phyloP scores from a whole-genome alignment of 805 yeast species.

The Ogataea saltuana region DNA sequence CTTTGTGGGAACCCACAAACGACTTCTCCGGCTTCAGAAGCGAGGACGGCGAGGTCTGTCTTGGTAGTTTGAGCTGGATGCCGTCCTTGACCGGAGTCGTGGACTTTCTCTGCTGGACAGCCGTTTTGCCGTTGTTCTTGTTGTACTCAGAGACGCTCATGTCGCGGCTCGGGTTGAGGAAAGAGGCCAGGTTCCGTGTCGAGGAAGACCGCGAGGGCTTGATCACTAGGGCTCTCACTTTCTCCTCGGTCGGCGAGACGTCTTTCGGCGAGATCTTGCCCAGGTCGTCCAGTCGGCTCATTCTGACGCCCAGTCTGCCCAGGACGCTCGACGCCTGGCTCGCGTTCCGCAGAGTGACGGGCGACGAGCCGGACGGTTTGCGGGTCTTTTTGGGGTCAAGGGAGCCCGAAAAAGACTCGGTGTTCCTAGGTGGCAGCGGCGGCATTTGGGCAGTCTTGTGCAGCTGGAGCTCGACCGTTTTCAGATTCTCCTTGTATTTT shows the following conservation, averaged over 20 bases:
- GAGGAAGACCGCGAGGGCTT: conserved; percentile 30
- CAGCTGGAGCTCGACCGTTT: conserved; percentile 5
- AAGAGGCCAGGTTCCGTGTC: conserved; percentile 29
- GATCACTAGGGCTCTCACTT: conserved; percentile 5
- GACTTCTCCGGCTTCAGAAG: conserved; percentile 7
- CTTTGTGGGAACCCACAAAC: conserved; percentile 21
- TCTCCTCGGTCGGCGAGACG: conserved; percentile 1
- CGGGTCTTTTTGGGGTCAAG: conserved; percentile 27
- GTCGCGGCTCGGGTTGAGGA: conserved; percentile 18
- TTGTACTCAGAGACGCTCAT: conserved; percentile 26
- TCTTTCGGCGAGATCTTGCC: conserved; percentile 7
- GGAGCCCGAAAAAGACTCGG: conserved; percentile 7
- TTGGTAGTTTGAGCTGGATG: background rate
- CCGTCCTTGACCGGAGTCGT: background rate
- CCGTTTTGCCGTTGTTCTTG: background rate
- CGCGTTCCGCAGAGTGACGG: conserved; percentile 4
- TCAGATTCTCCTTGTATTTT: conserved; percentile 10
- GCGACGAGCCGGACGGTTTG: background rate
- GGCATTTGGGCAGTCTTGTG: background rate
- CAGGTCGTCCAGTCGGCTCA: conserved; percentile 28
- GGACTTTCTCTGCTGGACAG: background rate
- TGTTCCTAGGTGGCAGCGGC: conserved; percentile 1
- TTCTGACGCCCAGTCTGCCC: conserved; percentile 29
- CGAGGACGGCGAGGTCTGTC: background rate
- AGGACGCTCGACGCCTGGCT: conserved; percentile 26